These are phyloP conservation scores for Cynara cardunculus DNA, from an alignment of 129 eudicot species.

Conservation along the genomic window DNA sequence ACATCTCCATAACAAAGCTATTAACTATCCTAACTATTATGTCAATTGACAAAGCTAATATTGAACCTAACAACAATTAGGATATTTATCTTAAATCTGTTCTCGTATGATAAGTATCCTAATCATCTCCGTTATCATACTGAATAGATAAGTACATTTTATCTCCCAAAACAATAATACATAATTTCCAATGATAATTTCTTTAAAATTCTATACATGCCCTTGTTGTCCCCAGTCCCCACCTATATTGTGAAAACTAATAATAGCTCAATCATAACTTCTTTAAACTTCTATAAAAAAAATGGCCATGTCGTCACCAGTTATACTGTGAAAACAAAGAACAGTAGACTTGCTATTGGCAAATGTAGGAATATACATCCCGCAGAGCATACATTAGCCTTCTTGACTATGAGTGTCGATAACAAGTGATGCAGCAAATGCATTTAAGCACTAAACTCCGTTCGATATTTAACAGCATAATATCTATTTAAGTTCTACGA, in stretches of 20 bases:
- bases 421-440: neutral
- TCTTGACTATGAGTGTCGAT: neutral
- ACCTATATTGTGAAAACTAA: neutral
- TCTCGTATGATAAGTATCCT: neutral
- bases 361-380: neutral
- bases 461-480: neutral
- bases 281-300: too few relatives aligned
- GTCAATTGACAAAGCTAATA: neutral
- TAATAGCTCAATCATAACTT: neutral
- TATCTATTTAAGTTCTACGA: neutral
- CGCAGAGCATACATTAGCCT: neutral
- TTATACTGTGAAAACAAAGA: neutral
- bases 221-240: neutral
- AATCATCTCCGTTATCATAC: neutral
- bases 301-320: too few relatives aligned
- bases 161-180: neutral
- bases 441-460: neutral
- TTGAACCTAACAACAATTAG: neutral
- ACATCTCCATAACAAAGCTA: too few relatives aligned
- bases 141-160: neutral
- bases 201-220: neutral
- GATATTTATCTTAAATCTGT: neutral
- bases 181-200: neutral
- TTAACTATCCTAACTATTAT: neutral
- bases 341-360: neutral